Conservation (phyloP, 2,329 filamentous ascomycete genomes). For the Monosporascus ibericus region DNA sequence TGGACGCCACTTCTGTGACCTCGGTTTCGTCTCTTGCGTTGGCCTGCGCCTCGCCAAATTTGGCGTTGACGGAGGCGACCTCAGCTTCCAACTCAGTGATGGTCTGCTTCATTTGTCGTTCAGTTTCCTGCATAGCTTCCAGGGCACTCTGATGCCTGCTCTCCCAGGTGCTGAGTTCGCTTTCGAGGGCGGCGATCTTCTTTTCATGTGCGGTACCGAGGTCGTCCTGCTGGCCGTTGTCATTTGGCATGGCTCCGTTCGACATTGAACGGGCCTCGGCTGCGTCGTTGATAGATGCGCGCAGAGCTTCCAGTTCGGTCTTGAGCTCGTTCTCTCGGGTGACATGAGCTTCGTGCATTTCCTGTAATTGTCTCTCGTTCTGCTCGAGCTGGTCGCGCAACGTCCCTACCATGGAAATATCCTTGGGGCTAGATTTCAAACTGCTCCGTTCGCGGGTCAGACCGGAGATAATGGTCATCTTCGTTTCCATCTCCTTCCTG, state of each 20-base stretch:
- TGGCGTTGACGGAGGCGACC: slow-evolving; percentile 47
- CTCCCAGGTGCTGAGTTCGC: slow-evolving; percentile 70
- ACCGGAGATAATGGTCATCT: slow-evolving; percentile 92
- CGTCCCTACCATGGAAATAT: slow-evolving; percentile 83
- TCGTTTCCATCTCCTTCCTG: slow-evolving; percentile 94
- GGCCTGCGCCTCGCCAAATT: slow-evolving; percentile 38
- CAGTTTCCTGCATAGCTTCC: slow-evolving; percentile 63
- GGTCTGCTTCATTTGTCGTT: slow-evolving; percentile 65
- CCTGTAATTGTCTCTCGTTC: slow-evolving; percentile 73
- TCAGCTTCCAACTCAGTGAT: slow-evolving; percentile 66
- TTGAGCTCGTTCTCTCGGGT: slow-evolving; percentile 69
- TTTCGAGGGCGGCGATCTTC: slow-evolving; percentile 60
- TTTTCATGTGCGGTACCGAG: slow-evolving; percentile 39
- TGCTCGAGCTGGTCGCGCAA: slow-evolving; percentile 84
- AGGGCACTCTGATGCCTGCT: slow-evolving; percentile 67
- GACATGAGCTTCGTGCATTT: slow-evolving; percentile 67
- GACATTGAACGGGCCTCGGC: slow-evolving; percentile 12
- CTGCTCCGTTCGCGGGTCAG: slow-evolving; percentile 89
- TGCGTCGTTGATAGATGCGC: slow-evolving; percentile 42
- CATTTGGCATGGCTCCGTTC: slow-evolving; percentile 18
- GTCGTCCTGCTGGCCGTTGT: slow-evolving; percentile 24
- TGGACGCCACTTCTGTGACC: slow-evolving; percentile 41
- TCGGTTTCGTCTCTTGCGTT: slow-evolving; percentile 34
- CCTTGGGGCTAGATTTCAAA: slow-evolving; percentile 75
- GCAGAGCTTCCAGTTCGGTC: slow-evolving; percentile 64